Conservation (phyloP, 345 rosid genomes). For the Viola odorata region DNA sequence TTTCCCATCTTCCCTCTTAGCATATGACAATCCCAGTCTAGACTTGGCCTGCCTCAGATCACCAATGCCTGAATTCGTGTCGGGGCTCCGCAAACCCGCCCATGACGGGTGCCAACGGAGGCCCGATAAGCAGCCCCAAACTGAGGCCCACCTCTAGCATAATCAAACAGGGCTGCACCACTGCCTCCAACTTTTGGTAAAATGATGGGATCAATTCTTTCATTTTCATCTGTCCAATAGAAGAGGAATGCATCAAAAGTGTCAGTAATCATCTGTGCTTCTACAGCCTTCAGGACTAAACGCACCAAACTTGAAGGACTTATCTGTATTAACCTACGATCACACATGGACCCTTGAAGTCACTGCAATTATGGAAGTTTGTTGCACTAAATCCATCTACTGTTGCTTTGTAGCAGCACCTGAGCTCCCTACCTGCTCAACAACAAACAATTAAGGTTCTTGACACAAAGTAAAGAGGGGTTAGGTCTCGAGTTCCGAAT, state of each 20-base stretch:
- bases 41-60: constrained; percentile 77
- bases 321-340: constrained; percentile 66
- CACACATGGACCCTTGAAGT: constrained; percentile 93
- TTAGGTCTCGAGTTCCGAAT: background rate
- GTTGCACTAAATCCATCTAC: constrained; percentile 78
- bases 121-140: constrained; percentile 75
- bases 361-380: constrained; percentile 63
- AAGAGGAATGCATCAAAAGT: constrained; percentile 76
- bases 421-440: constrained; percentile 55
- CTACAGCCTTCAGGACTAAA: constrained; percentile 83
- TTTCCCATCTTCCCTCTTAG: constrained; percentile 68
- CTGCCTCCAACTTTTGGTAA: constrained; percentile 78
- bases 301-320: constrained; percentile 71
- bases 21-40: constrained; percentile 76
- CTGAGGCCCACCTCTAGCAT: constrained; percentile 63
- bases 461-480: no score
- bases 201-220: constrained; percentile 30
- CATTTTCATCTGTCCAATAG: constrained; percentile 48
- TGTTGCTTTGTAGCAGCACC: constrained; percentile 74
- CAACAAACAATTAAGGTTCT: background rate
- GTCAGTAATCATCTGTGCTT: constrained; percentile 86
- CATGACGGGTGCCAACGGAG: constrained; percentile 74
- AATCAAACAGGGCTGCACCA: constrained; percentile 82
- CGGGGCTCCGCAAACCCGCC: constrained; percentile 79
- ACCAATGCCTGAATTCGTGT: constrained; percentile 71